phyloP scores from a whole-genome alignment of 352 stramenopile species.

The Globisporangium megalacanthum region DNA sequence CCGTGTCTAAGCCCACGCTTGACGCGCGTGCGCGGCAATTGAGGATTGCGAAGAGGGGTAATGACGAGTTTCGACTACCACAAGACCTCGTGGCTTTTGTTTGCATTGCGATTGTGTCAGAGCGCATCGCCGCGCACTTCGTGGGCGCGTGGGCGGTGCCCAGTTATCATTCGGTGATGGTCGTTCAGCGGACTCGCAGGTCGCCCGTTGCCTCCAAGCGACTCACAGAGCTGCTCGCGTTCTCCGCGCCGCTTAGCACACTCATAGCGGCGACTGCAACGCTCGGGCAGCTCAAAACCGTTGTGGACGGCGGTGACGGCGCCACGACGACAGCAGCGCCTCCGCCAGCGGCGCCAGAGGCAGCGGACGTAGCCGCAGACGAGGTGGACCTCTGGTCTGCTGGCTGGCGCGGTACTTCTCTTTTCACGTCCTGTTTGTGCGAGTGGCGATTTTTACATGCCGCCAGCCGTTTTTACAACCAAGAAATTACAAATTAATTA shows the following conservation, averaged over 20 bases:
- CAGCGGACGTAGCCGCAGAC: background rate
- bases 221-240: background rate
- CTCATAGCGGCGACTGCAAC: conserved; percentile 12
- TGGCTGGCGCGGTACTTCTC: too few species aligned
- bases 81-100: background rate
- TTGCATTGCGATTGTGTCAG: conserved; percentile 3
- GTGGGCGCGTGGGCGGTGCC: background rate
- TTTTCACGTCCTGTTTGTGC: conserved; percentile 1
- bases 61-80: conserved; percentile 19
- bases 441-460: too few species aligned
- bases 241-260: conserved; percentile 4
- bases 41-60: conserved; percentile 43
- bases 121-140: conserved; percentile 1
- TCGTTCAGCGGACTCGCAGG: background rate
- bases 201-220: background rate
- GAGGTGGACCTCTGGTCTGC: background rate
- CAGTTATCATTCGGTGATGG: too few species aligned
- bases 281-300: conserved; percentile 10
- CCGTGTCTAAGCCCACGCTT: conserved; percentile 86
- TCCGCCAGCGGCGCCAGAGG: background rate
- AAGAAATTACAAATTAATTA: too few species aligned
- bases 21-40: conserved; percentile 22
- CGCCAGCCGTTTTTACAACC: too few species aligned
- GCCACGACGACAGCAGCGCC: conserved; percentile 2
- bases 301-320: conserved; percentile 10